These are phyloP conservation scores for Aureobasidium sp. DNA, from an alignment of 2,329 filamentous ascomycete species.

Conservation along the genomic window DNA sequence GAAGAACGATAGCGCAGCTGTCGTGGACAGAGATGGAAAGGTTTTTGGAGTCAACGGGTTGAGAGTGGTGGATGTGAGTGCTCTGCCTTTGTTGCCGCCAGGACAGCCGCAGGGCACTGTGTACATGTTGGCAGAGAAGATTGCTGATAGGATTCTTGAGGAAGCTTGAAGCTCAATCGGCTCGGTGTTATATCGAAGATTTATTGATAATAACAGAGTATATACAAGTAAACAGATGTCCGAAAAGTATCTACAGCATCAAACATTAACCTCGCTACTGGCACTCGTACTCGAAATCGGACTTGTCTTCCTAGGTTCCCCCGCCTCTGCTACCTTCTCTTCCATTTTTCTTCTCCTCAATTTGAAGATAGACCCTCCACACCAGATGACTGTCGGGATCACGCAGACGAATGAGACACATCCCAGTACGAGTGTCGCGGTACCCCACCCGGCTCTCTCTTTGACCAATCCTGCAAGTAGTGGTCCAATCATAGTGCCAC, in stretches of 20 bases:
- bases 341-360: constrained; percentile 12
- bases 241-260: neutral
- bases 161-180: too few relatives aligned
- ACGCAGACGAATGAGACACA: constrained; percentile 47
- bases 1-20: constrained; percentile 16
- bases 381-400: constrained; percentile 44
- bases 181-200: too few relatives aligned
- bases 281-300: neutral
- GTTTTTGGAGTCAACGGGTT: constrained; percentile 14
- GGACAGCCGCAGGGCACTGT: constrained; percentile 20
- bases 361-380: constrained; percentile 44
- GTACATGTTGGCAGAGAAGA: constrained; percentile 8
- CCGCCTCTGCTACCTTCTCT: neutral
- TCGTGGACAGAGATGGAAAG: constrained; percentile 17
- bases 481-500: constrained; percentile 18
- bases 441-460: constrained; percentile 16
- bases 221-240: neutral
- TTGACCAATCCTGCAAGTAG: constrained; percentile 17
- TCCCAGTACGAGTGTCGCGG: constrained; percentile 52
- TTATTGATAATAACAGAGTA: neutral
- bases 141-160: neutral
- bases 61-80: neutral
- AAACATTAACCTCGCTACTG: neutral
- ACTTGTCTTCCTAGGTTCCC: neutral
- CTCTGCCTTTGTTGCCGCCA: constrained; percentile 18